Percentiles rank a stretch among this genome's conserved stretches.
phyloP scores from a whole-genome alignment of 768 basidiomycete genomes.

The Tremella fuciformis region DNA sequence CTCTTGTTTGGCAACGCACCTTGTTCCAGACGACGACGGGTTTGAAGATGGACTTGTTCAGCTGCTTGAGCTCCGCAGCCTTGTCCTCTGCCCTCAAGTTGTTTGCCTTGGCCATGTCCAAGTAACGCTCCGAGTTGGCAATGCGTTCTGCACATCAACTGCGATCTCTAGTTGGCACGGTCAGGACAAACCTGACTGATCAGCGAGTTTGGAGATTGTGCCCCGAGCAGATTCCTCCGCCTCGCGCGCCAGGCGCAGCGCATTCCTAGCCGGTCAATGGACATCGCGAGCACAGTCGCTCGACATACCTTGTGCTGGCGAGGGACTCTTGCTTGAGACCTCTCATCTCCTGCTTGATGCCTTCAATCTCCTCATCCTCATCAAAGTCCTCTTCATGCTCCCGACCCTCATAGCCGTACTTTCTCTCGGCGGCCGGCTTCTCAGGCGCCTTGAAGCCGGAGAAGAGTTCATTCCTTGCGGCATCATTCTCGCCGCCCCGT shows the following conservation, averaged over 20 bases:
- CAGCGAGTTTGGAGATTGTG: conserved; percentile 76
- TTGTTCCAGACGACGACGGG: conserved; percentile 92
- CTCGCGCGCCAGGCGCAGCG: conserved; percentile 86
- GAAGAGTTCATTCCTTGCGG: conserved; percentile 51
- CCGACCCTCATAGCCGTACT: conserved; percentile 49
- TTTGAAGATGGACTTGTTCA: conserved; percentile 92
- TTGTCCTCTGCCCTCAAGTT: conserved; percentile 84
- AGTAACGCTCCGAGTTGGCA: conserved; percentile 89
- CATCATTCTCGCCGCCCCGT: conserved; percentile 21
- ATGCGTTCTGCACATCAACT: conserved; percentile 55
- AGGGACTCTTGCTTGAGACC: conserved; percentile 89
- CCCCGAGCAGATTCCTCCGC: conserved; percentile 91
- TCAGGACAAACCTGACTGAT: conserved; percentile 76
- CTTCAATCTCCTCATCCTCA: conserved; percentile 63
- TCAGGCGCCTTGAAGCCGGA: conserved; percentile 39
- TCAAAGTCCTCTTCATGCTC: conserved; percentile 61
- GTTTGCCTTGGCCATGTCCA: conserved; percentile 87
- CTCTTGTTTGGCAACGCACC: conserved; percentile 26
- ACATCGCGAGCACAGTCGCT: not conserved
- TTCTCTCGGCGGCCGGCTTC: conserved; percentile 25
- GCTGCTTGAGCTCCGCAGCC: conserved; percentile 86
- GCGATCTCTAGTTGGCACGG: not conserved
- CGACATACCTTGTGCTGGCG: conserved; percentile 63
- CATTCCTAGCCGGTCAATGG: conserved; percentile 58
- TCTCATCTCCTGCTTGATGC: conserved; percentile 87